phyloP scores from a whole-genome alignment of 2,329 filamentous ascomycete species.

The Exophiala xenobiotica region DNA sequence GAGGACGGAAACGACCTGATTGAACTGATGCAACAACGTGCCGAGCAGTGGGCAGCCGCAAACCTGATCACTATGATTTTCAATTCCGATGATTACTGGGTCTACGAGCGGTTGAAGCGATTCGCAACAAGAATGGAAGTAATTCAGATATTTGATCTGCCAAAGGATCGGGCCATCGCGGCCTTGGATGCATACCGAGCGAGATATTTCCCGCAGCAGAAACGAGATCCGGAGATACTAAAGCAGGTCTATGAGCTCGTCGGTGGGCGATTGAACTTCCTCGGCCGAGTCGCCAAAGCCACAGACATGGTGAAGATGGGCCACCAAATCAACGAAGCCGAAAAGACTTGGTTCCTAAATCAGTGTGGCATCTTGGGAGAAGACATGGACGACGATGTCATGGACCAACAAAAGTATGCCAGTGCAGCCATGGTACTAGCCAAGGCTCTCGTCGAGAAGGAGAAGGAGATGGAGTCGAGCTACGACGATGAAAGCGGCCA shows the following conservation, averaged over 20 bases:
- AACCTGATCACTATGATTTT: slow-evolving; percentile 87
- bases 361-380: slow-evolving; percentile 73
- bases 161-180: slow-evolving; percentile 71
- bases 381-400: slow-evolving; percentile 93
- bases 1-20: slow-evolving; percentile 90
- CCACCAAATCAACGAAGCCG: slow-evolving; percentile 66
- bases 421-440: slow-evolving; percentile 93
- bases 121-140: slow-evolving; percentile 95
- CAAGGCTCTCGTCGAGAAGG: slow-evolving; percentile 81
- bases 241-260: slow-evolving; percentile 82
- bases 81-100: slow-evolving; percentile 98
- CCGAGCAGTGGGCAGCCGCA: slow-evolving; percentile 92
- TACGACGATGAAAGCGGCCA: slow-evolving; percentile 70
- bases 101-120: slow-evolving; percentile 90
- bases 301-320: slow-evolving; percentile 76
- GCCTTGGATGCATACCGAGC: slow-evolving; percentile 78
- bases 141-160: slow-evolving; percentile 77
- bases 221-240: slow-evolving; percentile 54
- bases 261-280: slow-evolving; percentile 81
- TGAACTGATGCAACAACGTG: slow-evolving; percentile 90
- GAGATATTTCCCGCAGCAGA: slow-evolving; percentile 69
- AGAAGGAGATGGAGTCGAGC: slow-evolving; percentile 63
- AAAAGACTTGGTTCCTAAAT: slow-evolving; percentile 78
- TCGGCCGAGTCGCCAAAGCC: slow-evolving; percentile 88
- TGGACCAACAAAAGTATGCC: slow-evolving; percentile 96